Base-by-base conservation (phyloP, 2,329 filamentous ascomycete genomes). In the Trichophyton simii region DNA sequence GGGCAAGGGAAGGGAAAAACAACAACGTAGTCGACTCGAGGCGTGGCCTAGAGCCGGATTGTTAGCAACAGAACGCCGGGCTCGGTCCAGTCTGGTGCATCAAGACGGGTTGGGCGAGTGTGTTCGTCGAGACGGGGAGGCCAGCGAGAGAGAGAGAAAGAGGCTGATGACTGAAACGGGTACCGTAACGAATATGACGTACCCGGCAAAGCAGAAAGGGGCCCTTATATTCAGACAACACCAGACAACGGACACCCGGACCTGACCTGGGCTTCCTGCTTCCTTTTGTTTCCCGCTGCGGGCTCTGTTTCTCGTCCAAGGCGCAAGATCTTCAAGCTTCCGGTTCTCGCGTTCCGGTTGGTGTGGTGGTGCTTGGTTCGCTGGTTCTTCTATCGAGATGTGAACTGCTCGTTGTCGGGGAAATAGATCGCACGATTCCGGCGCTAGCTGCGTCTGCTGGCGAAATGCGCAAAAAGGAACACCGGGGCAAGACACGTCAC, bases 401-500 rank as follows among this genome's bases (percentile, higher is more conserved):
- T 28, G 11, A 44, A 44, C 41, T 44, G 41, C 41, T 44, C 52
- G 52, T 55, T 36, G 52, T 25, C 52, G 52, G 52, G 52, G 52
- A 55, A 54, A 34, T 36, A 55, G 46, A 55, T 55, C 25, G 52
- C 52, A 55, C 52, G 31, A 55, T 55, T 55, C 52, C 52, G 52
- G 52, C 52, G 52, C 52, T 55, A 55, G 28, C 52, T 36, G 15
- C 8, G 18, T 55, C 52, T 34, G 52, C 15, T 8, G 41, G 25
- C 52, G 52, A 55, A 55, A 22, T 38, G 34, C 34, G 34, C 34
- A 38, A 38, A 38, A 36, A 55, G 28, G 52, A 52, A 52, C 46
- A 5, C 25, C 25, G 28, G 18, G n/a, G 52, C 52, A 18, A 18
- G 18, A 20, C 28, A 55, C 20, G 52, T 34, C 52, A 55, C 52